Percentiles rank a stretch among this genome's conserved stretches.
These are phyloP conservation scores for Thielaviopsis euricoi DNA, from an alignment of 2,329 filamentous ascomycete genomes.

Conservation along the genomic window DNA sequence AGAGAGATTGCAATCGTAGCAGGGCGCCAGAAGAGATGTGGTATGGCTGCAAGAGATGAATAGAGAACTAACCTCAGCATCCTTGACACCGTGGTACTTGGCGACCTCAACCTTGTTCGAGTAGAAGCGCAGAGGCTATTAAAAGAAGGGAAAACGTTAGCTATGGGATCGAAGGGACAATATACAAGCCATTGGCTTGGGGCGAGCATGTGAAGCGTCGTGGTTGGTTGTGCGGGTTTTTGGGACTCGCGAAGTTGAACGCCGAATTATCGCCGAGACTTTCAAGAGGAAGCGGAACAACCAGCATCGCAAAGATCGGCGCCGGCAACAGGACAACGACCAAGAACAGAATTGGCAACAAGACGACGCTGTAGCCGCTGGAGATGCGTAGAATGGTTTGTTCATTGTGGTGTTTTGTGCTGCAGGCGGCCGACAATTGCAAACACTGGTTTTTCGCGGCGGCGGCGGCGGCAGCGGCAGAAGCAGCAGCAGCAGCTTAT, in stretches of 20 bases:
- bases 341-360: too few species aligned
- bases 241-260: background rate
- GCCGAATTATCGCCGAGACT: slow-evolving; percentile 17
- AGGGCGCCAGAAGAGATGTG: too few species aligned
- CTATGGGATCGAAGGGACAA: slow-evolving; percentile 7
- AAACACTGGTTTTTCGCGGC: too few species aligned
- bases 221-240: slow-evolving; percentile 7
- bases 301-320: background rate
- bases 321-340: background rate
- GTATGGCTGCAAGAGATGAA: background rate
- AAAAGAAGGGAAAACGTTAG: slow-evolving; percentile 12
- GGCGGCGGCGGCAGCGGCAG: too few species aligned
- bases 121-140: slow-evolving; percentile 43
- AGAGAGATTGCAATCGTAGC: too few species aligned
- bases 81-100: slow-evolving; percentile 85
- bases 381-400: too few species aligned
- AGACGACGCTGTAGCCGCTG: too few species aligned
- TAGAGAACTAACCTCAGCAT: slow-evolving; percentile 54
- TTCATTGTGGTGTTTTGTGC: too few species aligned
- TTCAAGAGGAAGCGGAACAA: background rate
- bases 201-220: slow-evolving; percentile 11
- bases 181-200: slow-evolving; percentile 5
- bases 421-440: too few species aligned
- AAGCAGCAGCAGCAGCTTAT: too few species aligned
- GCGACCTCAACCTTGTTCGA: slow-evolving; percentile 52